phyloP scores from a whole-genome alignment of 2,329 filamentous ascomycete species.

The Gnomoniopsis smithogilvyi region DNA sequence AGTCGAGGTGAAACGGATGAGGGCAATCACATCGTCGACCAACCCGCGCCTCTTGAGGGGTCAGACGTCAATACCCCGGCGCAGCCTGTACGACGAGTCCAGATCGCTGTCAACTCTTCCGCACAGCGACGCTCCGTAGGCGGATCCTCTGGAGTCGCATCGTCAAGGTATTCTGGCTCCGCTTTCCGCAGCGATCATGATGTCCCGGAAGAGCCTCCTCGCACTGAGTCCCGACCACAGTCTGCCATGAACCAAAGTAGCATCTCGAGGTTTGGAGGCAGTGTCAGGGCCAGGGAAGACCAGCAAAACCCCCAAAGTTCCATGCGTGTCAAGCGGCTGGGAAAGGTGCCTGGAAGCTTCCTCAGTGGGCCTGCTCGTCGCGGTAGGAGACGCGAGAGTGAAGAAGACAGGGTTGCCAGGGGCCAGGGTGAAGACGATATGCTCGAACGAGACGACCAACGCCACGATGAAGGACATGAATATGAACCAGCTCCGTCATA shows the following conservation, averaged over 20 bases:
- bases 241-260: slow-evolving; percentile 47
- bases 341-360: slow-evolving; percentile 72
- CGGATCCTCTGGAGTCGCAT: slow-evolving; percentile 29
- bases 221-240: slow-evolving; percentile 46
- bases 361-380: slow-evolving; percentile 76
- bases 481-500: slow-evolving; percentile 35
- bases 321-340: slow-evolving; percentile 73
- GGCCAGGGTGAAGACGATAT: slow-evolving; percentile 39
- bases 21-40: slow-evolving; percentile 22
- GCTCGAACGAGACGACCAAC: slow-evolving; percentile 39
- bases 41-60: slow-evolving; percentile 21
- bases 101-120: slow-evolving; percentile 52
- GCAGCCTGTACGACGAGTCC: slow-evolving; percentile 49
- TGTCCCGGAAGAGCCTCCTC: slow-evolving; percentile 45
- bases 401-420: slow-evolving; percentile 49
- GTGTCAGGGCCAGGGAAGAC: slow-evolving; percentile 57
- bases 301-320: slow-evolving; percentile 63
- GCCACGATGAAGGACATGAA: slow-evolving; percentile 34
- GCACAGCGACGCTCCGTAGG: slow-evolving; percentile 34
- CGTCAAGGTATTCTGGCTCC: slow-evolving; percentile 29
- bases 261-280: slow-evolving; percentile 50
- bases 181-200: slow-evolving; percentile 44
- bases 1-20: slow-evolving; percentile 29
- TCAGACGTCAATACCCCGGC: slow-evolving; percentile 51
- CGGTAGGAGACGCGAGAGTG: slow-evolving; percentile 64